Percentiles rank a stretch among this genome's conserved stretches.
Evolutionary conservation across 164 flowering plant species (phyloP).

Genomic region (Vitis rotundifolia): DNA sequence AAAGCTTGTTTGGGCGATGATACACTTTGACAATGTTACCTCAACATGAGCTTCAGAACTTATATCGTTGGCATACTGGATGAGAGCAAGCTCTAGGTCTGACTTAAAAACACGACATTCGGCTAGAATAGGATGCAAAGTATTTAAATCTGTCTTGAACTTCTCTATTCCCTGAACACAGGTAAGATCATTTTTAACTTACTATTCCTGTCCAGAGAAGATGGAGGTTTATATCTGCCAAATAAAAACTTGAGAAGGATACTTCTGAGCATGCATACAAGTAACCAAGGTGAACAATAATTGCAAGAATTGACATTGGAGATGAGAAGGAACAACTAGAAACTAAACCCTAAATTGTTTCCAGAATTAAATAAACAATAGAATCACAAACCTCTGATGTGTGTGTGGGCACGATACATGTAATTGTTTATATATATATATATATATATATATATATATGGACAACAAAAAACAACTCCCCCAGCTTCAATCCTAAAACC

Average conservation of each 20-base stretch:
- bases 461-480: no score
- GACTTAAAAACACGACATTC: conserved; percentile 89
- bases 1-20: no score
- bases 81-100: conserved; percentile 72
- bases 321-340: neutral
- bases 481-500: no score
- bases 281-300: neutral
- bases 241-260: neutral
- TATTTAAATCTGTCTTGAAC: conserved; percentile 63
- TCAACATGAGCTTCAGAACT: conserved; percentile 96
- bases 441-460: no score
- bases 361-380: neutral
- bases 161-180: conserved; percentile 69
- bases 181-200: neutral
- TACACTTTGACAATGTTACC: conserved; percentile 39
- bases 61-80: conserved; percentile 88
- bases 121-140: conserved; percentile 80
- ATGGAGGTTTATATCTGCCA: neutral
- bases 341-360: neutral
- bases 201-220: neutral
- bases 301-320: neutral
- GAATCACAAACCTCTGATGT: neutral
- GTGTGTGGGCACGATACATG: no score
- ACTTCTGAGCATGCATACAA: neutral
- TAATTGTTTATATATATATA: no score